Evolutionary conservation across 192 early-diverging fungal species (phyloP), one percentile per base, ranked within the genome.

Genomic region (Linnemannia schmuckeri): DNA sequence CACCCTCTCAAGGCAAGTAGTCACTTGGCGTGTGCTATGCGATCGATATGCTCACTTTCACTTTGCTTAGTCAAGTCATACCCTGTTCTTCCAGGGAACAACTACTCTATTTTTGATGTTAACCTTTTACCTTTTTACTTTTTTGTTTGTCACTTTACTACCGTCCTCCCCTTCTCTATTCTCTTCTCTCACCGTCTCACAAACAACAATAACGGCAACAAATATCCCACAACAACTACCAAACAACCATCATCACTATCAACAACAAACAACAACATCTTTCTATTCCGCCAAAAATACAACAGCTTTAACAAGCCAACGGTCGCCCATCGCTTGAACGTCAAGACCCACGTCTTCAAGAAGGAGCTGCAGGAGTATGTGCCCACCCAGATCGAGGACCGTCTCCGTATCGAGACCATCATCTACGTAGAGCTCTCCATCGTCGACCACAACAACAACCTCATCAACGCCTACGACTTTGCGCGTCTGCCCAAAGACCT

Each of bases 341-440:
- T 87, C 46, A 87, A 87, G 79, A 87, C 85, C 6, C 85, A 87
- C 38, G 85, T 87, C 63, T 87, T 87, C 72, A 87, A 87, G 52
- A 87, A 87, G 76, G 85, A 87, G 72, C 76, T 87, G 5, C 85
- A 87, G 68, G 85, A 87, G 68, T 87, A 87, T 66, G 49, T 87
- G 30, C 85, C 85, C 22, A 87, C 85, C 13, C 85, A 87, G 80
- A 87, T 87, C 61, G 85, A 87, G n/a, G 85, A 87, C 44, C 85
- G 85, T 78, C 85, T 87, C 37, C 85, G 85, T 75, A 87, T 87
- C 68, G 85, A 87, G 72, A 87, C 85, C 72, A 87, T 87, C 63
- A 81, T 87, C 68, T 87, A 87, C 61, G 85, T 87, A 1, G 85
- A 87, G n/a, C 85, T 87, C 79, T 87, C 85, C 63, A 81, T 87